These are phyloP conservation scores for Meyerozyma smithsonii DNA, from an alignment of 1,139 yeast species.

Conservation along the genomic window DNA sequence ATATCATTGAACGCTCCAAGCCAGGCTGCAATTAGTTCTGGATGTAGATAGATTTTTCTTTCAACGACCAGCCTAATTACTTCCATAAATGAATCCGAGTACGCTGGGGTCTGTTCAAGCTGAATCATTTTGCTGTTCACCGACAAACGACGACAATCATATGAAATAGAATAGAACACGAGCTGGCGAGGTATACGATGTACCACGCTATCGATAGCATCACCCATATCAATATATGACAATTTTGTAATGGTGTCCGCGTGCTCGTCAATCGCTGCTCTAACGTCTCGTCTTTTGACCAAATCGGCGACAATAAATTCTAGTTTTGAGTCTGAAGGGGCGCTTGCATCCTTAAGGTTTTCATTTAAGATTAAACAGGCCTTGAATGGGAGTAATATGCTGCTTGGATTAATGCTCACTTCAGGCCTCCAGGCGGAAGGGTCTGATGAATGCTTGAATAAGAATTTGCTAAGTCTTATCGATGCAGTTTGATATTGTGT, in stretches of 20 bases:
- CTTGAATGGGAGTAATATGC: neutral
- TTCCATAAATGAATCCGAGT: slow-evolving; percentile 41
- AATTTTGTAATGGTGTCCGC: slow-evolving; percentile 19
- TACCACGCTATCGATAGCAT: neutral
- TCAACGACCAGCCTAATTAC: slow-evolving; percentile 43
- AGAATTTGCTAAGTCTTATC: slow-evolving; percentile 33
- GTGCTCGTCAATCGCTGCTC: slow-evolving; percentile 31
- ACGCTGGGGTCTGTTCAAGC: slow-evolving; percentile 31
- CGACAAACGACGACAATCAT: slow-evolving; percentile 54
- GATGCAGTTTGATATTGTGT: slow-evolving; percentile 39
- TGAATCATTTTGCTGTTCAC: slow-evolving; percentile 47
- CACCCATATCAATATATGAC: slow-evolving; percentile 11
- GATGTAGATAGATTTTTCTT: slow-evolving; percentile 34
- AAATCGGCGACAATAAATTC: slow-evolving; percentile 12
- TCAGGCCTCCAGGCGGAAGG: neutral
- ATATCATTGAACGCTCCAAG: slow-evolving; percentile 40
- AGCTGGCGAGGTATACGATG: neutral
- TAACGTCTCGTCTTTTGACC: slow-evolving; percentile 27
- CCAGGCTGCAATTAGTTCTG: slow-evolving; percentile 33
- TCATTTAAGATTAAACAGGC: neutral
- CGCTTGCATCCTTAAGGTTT: neutral
- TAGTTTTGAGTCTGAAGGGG: neutral
- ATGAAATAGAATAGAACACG: slow-evolving; percentile 34
- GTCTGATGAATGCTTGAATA: slow-evolving; percentile 19
- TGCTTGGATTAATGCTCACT: neutral